These are phyloP conservation scores for Stagonosporopsis rhizophila DNA, from an alignment of 2,329 filamentous ascomycete genomes.

Conservation along the genomic window DNA sequence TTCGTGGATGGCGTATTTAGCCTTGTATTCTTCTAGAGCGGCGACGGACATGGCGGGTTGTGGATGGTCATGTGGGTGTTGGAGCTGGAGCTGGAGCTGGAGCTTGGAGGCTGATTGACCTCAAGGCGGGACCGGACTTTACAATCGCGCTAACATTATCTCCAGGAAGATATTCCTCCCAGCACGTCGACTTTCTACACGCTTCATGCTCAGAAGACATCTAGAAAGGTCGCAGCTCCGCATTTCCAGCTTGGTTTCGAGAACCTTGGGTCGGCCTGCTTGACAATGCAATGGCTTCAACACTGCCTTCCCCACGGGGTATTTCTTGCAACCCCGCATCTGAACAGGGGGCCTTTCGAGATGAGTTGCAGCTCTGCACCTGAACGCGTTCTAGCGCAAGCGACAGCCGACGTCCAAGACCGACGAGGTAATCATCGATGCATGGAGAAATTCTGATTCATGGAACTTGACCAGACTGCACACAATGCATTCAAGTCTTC, in stretches of 20 bases:
- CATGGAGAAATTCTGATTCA: constrained; percentile 17
- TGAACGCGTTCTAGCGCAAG: constrained; percentile 14
- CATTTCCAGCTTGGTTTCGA: not conserved
- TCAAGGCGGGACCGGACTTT: constrained; percentile 15
- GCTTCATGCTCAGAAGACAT: not conserved
- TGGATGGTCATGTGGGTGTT: not conserved
- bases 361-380: constrained; percentile 1
- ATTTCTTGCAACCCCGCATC: constrained; percentile 2
- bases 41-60: constrained; percentile 2
- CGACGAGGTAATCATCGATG: not conserved
- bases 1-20: constrained; percentile 84
- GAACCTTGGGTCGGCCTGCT: not conserved
- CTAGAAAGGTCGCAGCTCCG: not conserved
- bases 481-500: not conserved
- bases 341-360: not conserved
- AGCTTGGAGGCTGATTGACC: not conserved
- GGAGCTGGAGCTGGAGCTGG: not conserved
- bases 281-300: not conserved
- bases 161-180: not conserved
- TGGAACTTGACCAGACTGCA: constrained; percentile 3
- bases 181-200: not conserved
- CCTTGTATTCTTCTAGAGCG: constrained; percentile 44
- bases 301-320: not conserved
- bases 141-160: constrained; percentile 11
- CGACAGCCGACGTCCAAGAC: constrained; percentile 17